Evolutionary conservation across 2,329 filamentous ascomycete species (phyloP).

Genomic region (Colletotrichum liaoningense): DNA sequence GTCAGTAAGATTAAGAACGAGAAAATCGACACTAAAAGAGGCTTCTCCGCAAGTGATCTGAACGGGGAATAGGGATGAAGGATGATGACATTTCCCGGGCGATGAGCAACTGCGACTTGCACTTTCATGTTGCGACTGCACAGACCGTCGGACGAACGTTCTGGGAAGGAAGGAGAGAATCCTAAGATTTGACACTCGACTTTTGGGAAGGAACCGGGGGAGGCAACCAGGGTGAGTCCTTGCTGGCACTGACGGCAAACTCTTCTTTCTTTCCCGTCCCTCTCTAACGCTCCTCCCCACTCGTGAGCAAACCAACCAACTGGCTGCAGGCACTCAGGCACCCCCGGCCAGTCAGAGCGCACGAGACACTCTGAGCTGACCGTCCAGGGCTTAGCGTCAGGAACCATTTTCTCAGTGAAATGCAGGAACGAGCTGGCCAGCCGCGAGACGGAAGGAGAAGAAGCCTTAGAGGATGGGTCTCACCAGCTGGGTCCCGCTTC

Average conservation of each 20-base stretch:
- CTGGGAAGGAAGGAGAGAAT: constrained; percentile 22
- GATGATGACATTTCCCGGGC: constrained; percentile 23
- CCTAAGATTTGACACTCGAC: constrained; percentile 7
- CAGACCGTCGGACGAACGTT: constrained; percentile 14
- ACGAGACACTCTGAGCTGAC: constrained; percentile 3
- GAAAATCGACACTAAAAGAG: constrained; percentile 18
- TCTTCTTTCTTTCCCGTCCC: not conserved
- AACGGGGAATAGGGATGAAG: constrained; percentile 11
- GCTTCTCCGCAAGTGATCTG: constrained; percentile 28
- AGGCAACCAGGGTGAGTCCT: not conserved
- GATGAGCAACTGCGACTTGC: not conserved
- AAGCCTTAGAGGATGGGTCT: not conserved
- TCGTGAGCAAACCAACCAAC: not conserved
- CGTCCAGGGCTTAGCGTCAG: constrained; percentile 32
- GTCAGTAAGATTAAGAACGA: not conserved
- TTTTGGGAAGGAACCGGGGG: not conserved
- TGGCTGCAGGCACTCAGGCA: not conserved
- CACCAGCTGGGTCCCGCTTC: not conserved
- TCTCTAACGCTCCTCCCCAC: not conserved
- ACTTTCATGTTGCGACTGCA: not conserved
- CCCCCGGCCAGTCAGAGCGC: not conserved
- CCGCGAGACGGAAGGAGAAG: not conserved
- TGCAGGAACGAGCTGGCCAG: constrained; percentile 15
- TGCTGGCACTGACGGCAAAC: constrained; percentile 1
- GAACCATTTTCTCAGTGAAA: constrained; percentile 10